Evolutionary conservation across 78 protist species (phyloP).

Genomic region (Dictyostelium capitatum): DNA sequence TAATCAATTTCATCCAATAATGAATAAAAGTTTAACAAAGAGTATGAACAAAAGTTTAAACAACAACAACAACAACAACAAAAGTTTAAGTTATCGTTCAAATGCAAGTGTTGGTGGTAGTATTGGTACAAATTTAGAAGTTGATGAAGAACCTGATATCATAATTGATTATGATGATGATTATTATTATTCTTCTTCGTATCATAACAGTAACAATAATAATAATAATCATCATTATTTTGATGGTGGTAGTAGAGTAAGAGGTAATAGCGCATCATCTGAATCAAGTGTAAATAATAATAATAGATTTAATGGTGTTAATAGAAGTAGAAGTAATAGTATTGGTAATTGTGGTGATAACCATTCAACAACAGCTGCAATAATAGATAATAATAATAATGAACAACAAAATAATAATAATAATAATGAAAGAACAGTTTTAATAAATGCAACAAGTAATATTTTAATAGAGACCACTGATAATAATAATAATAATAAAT

Average conservation of each 20-base stretch:
- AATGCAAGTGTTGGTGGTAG: neutral
- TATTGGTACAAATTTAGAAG: neutral
- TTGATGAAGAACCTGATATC: conserved; percentile 14
- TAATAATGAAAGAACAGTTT: neutral
- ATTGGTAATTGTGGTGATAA: neutral
- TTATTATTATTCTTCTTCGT: neutral
- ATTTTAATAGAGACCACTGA: neutral
- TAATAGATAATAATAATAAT: neutral
- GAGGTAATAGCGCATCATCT: neutral
- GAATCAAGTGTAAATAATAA: conserved; percentile 13
- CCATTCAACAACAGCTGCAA: neutral
- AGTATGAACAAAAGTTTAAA: too few relatives aligned
- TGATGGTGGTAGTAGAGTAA: neutral
- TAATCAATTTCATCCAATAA: neutral
- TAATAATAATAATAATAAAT: neutral
- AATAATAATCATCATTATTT: too few relatives aligned
- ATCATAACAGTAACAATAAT: neutral
- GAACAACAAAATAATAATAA: neutral
- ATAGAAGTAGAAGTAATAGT: neutral
- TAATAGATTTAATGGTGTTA: neutral
- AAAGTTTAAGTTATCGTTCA: conserved; percentile 12
- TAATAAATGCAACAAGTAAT: neutral
- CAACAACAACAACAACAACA: neutral
- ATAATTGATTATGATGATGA: conserved; percentile 11
- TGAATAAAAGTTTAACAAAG: neutral